These are phyloP conservation scores for Herpetomonas muscarum DNA, from an alignment of 208 protist genomes.

Conservation along the genomic window DNA sequence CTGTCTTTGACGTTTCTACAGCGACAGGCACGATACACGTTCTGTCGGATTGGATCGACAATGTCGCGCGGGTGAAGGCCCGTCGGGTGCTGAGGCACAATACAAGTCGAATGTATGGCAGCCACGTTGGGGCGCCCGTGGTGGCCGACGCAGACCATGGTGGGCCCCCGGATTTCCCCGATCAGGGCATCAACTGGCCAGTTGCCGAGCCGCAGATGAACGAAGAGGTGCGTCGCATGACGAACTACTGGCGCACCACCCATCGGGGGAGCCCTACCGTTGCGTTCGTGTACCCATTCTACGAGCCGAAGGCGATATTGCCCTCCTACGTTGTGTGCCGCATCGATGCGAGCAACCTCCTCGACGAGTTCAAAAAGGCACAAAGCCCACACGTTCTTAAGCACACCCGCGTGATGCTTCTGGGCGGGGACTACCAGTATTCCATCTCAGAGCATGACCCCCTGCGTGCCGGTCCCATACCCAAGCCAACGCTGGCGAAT, in stretches of 20 bases:
- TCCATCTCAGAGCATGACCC: not conserved
- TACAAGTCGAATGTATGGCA: too few species aligned
- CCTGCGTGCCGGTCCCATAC: too few species aligned
- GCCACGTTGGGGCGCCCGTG: too few species aligned
- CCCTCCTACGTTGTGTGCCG: not conserved
- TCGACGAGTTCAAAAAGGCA: not conserved
- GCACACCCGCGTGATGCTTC: not conserved
- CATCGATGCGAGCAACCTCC: not conserved
- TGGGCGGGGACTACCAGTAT: not conserved
- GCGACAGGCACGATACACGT: not conserved
- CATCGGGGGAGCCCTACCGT: not conserved
- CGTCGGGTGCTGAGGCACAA: too few species aligned
- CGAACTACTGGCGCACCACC: not conserved
- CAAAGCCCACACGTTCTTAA: not conserved
- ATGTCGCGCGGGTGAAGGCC: not conserved
- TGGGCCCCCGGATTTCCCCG: too few species aligned
- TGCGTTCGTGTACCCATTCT: not conserved
- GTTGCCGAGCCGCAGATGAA: not conserved
- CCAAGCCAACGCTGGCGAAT: not conserved
- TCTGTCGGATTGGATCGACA: not conserved
- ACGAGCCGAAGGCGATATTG: not conserved
- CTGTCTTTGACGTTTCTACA: not conserved
- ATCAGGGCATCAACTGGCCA: too few species aligned
- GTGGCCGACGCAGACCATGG: not conserved
- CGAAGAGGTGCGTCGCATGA: too few species aligned